Evolutionary conservation across 2,329 filamentous ascomycete species (phyloP).

Genomic region (Colletotrichum limetticola): DNA sequence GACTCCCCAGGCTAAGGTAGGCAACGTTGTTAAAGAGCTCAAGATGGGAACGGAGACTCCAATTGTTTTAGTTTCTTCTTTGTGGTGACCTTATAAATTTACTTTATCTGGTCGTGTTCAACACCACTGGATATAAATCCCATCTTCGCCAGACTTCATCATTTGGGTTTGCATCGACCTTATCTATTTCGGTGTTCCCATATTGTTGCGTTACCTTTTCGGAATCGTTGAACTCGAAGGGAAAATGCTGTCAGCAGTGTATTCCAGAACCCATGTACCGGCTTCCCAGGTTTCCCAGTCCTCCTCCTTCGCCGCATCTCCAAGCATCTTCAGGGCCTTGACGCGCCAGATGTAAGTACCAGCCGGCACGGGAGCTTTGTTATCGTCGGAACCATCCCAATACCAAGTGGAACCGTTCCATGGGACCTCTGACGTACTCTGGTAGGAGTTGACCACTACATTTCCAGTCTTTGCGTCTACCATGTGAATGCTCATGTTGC

Average conservation of each 20-base stretch:
- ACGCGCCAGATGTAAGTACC: slow-evolving; percentile 15
- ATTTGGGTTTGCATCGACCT: not conserved
- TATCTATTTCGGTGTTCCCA: not conserved
- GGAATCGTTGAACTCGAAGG: not conserved
- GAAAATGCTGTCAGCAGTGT: not conserved
- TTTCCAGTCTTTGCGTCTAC: slow-evolving; percentile 1
- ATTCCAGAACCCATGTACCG: slow-evolving; percentile 11
- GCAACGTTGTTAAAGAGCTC: no score
- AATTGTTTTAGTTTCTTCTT: not conserved
- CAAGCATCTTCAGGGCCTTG: not conserved
- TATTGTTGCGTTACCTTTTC: not conserved
- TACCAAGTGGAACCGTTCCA: slow-evolving; percentile 11
- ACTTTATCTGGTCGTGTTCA: not conserved
- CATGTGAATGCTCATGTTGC: not conserved
- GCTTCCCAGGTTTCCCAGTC: not conserved
- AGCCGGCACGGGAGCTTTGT: not conserved
- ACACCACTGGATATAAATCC: not conserved
- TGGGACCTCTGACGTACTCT: not conserved
- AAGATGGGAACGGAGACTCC: no score
- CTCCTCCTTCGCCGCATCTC: not conserved
- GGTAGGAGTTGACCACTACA: not conserved
- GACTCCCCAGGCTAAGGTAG: no score
- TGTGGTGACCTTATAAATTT: not conserved
- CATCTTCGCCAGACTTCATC: not conserved
- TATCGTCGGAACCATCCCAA: slow-evolving; percentile 17